These are phyloP conservation scores for Camelina laxa DNA, from an alignment of 345 rosid genomes.

Conservation along the genomic window DNA sequence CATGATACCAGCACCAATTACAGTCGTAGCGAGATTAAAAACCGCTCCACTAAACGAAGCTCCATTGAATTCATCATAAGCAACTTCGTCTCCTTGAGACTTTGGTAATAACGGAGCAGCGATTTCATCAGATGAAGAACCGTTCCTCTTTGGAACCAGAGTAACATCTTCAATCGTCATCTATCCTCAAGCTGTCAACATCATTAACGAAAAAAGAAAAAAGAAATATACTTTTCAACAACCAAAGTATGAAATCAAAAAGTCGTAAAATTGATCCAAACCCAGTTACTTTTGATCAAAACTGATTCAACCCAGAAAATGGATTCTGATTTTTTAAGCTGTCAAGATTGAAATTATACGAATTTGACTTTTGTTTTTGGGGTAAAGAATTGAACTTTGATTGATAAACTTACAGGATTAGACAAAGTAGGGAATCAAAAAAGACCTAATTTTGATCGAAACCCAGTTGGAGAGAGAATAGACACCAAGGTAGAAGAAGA, in stretches of 20 bases:
- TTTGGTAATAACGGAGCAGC: slow-evolving; percentile 68
- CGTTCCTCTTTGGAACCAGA: slow-evolving; percentile 51
- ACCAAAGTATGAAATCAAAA: slow-evolving; percentile 7
- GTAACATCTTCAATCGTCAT: slow-evolving; percentile 65
- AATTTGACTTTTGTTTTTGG: background rate
- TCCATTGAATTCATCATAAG: slow-evolving; percentile 79
- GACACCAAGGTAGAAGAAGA: background rate
- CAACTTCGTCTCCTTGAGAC: slow-evolving; percentile 52
- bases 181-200: slow-evolving; percentile 33
- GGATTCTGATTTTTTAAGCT: background rate
- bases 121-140: slow-evolving; percentile 49
- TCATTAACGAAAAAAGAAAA: background rate
- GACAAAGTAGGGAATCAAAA: slow-evolving; percentile 12
- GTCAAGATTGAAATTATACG: background rate
- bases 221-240: background rate
- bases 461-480: background rate
- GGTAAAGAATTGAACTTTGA: background rate
- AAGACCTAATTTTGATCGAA: slow-evolving; percentile 20
- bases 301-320: background rate
- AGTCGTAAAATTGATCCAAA: slow-evolving; percentile 1
- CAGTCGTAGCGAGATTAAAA: slow-evolving; percentile 81
- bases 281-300: slow-evolving; percentile 21
- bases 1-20: slow-evolving; percentile 96
- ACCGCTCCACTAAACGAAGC: slow-evolving; percentile 93
- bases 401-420: background rate